A percentile compares a stretch with the other conserved stretches of the same genome.
phyloP scores from a whole-genome alignment of 768 basidiomycete genomes.

The Sarcomyxa edulis region DNA sequence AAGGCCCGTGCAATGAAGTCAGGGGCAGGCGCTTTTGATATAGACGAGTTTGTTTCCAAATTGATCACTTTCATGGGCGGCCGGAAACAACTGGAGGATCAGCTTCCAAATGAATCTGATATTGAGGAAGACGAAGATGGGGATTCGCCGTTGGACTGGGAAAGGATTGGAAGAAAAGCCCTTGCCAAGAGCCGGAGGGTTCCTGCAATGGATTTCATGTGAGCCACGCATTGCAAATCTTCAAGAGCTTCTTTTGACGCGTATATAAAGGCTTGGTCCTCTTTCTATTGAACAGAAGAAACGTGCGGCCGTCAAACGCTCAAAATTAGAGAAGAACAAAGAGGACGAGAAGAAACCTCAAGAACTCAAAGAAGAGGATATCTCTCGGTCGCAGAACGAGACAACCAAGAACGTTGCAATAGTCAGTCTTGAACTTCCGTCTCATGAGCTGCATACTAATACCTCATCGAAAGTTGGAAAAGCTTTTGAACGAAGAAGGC shows the following conservation, averaged over 20 bases:
- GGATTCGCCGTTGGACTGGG: constrained; percentile 65
- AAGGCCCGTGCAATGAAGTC: constrained; percentile 92
- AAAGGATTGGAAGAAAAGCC: constrained; percentile 78
- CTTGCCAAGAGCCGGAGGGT: constrained; percentile 76
- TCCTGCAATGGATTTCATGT: constrained; percentile 89
- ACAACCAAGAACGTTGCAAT: constrained; percentile 80
- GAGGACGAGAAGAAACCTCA: constrained; percentile 68
- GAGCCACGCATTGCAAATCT: constrained; percentile 15
- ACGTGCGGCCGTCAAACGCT: constrained; percentile 51
- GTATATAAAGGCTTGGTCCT: constrained; percentile 79
- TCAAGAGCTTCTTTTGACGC: constrained; percentile 9
- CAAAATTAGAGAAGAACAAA: constrained; percentile 67
- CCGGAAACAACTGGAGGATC: constrained; percentile 38
- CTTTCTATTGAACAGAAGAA: constrained; percentile 84
- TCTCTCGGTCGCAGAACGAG: constrained; percentile 79
- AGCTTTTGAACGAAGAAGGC: constrained; percentile 46
- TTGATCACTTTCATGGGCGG: constrained; percentile 77
- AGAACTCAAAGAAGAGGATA: constrained; percentile 80
- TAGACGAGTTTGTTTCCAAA: constrained; percentile 84
- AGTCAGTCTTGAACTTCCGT: constrained; percentile 41
- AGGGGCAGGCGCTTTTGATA: constrained; percentile 83
- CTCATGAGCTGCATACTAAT: no score
- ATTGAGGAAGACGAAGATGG: constrained; percentile 47
- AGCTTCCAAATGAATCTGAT: constrained; percentile 41
- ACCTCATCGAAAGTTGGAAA: constrained; percentile 43